Conservation (phyloP, 345 rosid genomes). For the Eucalyptus pauciflora region DNA sequence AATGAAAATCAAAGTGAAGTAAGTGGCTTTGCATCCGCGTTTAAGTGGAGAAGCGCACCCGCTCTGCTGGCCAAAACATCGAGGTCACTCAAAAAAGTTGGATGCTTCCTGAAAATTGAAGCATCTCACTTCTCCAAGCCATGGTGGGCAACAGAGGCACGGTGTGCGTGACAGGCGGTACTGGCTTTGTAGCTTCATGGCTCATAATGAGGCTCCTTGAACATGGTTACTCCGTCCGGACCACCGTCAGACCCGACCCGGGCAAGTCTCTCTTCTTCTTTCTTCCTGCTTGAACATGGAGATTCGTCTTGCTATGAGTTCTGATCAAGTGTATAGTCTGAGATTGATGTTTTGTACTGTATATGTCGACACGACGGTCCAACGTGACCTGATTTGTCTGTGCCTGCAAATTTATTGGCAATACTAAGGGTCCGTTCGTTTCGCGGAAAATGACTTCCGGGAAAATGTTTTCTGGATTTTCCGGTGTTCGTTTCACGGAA, state of each 20-base stretch:
- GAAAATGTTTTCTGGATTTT: no score
- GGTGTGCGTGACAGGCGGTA: slow-evolving; percentile 50
- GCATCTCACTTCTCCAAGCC: neutral
- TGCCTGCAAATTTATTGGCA: neutral
- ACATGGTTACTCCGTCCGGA: slow-evolving; percentile 32
- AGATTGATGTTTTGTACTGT: neutral
- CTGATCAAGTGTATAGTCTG: neutral
- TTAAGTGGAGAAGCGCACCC: neutral
- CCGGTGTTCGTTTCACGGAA: no score
- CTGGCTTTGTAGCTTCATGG: slow-evolving; percentile 48
- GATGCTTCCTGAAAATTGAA: neutral
- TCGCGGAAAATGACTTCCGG: no score
- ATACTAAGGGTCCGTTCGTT: no score
- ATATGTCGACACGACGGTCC: neutral
- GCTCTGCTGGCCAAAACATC: neutral
- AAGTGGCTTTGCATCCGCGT: neutral
- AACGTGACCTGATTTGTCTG: neutral
- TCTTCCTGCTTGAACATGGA: neutral
- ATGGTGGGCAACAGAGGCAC: slow-evolving; percentile 8
- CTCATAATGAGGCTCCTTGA: slow-evolving; percentile 42
- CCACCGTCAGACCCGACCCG: slow-evolving; percentile 32
- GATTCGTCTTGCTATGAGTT: neutral
- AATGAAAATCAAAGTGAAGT: neutral
- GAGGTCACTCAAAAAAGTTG: neutral
- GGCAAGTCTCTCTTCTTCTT: neutral